phyloP scores from a whole-genome alignment of 805 yeast genomes.

The Suhomyces canberraensis region DNA sequence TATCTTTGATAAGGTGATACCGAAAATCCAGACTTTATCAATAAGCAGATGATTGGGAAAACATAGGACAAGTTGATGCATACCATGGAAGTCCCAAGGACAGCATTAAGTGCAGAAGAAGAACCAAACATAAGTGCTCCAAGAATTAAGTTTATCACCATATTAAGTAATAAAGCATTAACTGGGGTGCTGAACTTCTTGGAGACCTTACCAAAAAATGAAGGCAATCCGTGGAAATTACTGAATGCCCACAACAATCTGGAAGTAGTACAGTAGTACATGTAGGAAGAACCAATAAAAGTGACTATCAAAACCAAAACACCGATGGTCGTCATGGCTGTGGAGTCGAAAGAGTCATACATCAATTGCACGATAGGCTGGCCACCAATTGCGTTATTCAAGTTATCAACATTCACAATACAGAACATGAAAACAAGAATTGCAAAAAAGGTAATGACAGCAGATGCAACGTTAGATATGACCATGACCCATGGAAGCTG shows the following conservation, averaged over 20 bases:
- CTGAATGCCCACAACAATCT: slow-evolving; percentile 43
- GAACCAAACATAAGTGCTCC: slow-evolving; percentile 35
- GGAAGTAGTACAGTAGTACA: slow-evolving; percentile 26
- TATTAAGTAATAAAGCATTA: slow-evolving; percentile 37
- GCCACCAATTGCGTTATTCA: slow-evolving; percentile 19
- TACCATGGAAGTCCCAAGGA: slow-evolving; percentile 34
- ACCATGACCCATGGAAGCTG: slow-evolving; percentile 38
- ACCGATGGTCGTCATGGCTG: slow-evolving; percentile 25
- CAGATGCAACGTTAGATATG: slow-evolving; percentile 22
- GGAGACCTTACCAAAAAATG: slow-evolving; percentile 20
- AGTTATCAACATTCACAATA: slow-evolving; percentile 12
- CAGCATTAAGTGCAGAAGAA: slow-evolving; percentile 39
- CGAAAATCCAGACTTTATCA: slow-evolving; percentile 33
- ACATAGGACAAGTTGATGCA: slow-evolving; percentile 37
- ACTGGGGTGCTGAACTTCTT: slow-evolving; percentile 27
- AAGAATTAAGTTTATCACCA: slow-evolving; percentile 31
- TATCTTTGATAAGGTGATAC: slow-evolving; percentile 24
- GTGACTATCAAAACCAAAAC: slow-evolving; percentile 14
- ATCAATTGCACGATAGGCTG: slow-evolving; percentile 22
- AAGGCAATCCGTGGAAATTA: slow-evolving; percentile 42
- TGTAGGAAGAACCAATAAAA: slow-evolving; percentile 15
- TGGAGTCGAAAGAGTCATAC: slow-evolving; percentile 21
- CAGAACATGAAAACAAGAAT: slow-evolving; percentile 29
- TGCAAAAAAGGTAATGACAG: slow-evolving; percentile 27
- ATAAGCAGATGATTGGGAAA: slow-evolving; percentile 34